Evolutionary conservation across 2,329 filamentous ascomycete species (phyloP).

Genomic region (Hirsutella thompsonii): DNA sequence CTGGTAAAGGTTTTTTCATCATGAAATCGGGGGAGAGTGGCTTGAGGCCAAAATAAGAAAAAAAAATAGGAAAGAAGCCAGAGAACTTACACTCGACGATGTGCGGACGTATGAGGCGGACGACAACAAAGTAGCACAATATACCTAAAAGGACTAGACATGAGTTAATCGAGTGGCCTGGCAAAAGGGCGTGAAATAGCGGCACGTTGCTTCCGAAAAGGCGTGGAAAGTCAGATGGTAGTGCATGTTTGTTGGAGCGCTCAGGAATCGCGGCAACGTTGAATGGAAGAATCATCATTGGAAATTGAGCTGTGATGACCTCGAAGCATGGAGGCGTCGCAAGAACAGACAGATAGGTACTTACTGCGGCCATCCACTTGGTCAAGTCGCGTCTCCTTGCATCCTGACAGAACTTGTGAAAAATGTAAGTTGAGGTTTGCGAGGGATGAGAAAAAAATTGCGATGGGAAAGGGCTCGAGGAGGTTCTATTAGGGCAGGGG

Average conservation of each 20-base stretch:
- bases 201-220: not conserved
- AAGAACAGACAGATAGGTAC: too few species aligned
- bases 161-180: not conserved
- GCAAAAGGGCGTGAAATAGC: not conserved
- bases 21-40: slow-evolving; percentile 21
- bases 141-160: too few species aligned
- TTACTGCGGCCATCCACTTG: too few species aligned
- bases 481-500: too few species aligned
- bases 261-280: slow-evolving; percentile 51
- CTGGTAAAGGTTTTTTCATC: slow-evolving; percentile 56
- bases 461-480: too few species aligned
- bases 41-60: not conserved
- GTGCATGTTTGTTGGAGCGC: slow-evolving; percentile 58
- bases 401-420: too few species aligned
- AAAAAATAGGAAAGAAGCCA: not conserved
- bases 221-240: slow-evolving; percentile 52
- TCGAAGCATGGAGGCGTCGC: not conserved
- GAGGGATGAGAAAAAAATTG: too few species aligned
- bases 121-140: too few species aligned
- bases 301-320: not conserved
- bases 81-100: not conserved
- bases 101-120: too few species aligned
- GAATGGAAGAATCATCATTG: slow-evolving; percentile 42
- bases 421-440: too few species aligned
- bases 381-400: too few species aligned